Evolutionary conservation across 139 green algal genomes (phyloP), one percentile per base, ranked within the genome.

Genomic region (Dunaliella sp.): DNA sequence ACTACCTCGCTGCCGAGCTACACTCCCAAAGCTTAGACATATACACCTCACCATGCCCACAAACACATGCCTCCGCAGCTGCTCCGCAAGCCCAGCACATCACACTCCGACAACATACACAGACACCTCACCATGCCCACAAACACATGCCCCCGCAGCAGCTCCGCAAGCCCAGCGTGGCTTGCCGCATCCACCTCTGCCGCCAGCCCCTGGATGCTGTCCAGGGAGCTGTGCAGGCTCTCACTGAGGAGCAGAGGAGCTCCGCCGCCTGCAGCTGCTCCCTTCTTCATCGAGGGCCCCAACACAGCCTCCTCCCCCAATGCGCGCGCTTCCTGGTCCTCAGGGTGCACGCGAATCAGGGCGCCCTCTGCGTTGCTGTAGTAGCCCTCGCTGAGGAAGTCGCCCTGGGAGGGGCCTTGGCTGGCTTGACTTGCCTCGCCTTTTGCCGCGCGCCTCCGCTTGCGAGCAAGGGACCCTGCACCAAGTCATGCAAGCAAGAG

Each of bases 21-120:
- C n/a, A n/a, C n/a, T n/a, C n/a, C n/a, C n/a, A n/a, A n/a, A n/a
- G n/a, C n/a, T n/a, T n/a, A n/a, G n/a, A n/a, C n/a, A n/a, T n/a
- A n/a, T n/a, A n/a, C n/a, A n/a, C n/a, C 89, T 83, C 59, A 93
- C 93, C 91, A 97, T 92, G 79, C 96, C 96, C n/a, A 98, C 96
- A 37, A 93, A 97, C 1, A 88, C 94, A 83, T 93, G 89, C n/a
- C 88, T 77, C 38, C 83, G 84, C 36, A 98, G 83, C 21, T 98
- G 84, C 36, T 96, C 88, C n/a, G 59, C 36, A 81, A 98, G 91
- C 30, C 92, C 95, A 36, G 36, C 74, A n/a, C n/a, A n/a, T n/a
- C n/a, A n/a, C n/a, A n/a, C n/a, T n/a, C n/a, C n/a, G n/a, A n/a
- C n/a, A n/a, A n/a, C n/a, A n/a, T n/a, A n/a, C n/a, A n/a, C n/a